Conservation (phyloP, 352 stramenopile species). For the Globisporangium middletonii region DNA sequence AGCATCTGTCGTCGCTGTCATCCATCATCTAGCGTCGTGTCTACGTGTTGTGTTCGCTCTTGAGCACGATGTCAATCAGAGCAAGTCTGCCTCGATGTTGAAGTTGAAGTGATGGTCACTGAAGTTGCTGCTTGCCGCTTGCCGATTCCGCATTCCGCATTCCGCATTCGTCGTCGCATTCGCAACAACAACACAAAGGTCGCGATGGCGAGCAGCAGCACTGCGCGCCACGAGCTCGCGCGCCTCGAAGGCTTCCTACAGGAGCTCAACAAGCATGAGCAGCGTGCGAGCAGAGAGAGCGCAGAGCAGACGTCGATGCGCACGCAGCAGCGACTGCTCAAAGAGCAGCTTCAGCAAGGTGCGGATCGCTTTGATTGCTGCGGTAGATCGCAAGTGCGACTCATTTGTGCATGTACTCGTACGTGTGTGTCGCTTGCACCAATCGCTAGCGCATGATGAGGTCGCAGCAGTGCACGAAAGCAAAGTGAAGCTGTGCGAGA, state of each 20-base stretch:
- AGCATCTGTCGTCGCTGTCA: not conserved
- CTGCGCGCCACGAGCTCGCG: conserved; percentile 20
- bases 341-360: conserved; percentile 49
- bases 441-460: conserved; percentile 47
- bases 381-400: not conserved
- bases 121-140: conserved; percentile 12
- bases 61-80: not conserved
- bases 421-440: not conserved
- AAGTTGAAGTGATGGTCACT: conserved; percentile 9
- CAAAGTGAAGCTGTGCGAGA: conserved; percentile 48
- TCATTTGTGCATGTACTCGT: not conserved
- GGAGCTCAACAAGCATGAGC: conserved; percentile 42
- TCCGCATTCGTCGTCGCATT: not conserved
- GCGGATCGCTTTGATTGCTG: not conserved
- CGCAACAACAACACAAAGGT: not conserved
- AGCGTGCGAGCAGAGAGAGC: conserved; percentile 35
- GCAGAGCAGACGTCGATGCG: conserved; percentile 36
- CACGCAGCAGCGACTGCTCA: conserved; percentile 47
- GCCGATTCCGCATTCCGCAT: not conserved
- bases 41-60: not conserved
- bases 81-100: not conserved
- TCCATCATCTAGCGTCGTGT: not conserved
- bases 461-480: conserved; percentile 31
- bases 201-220: conserved; percentile 1
- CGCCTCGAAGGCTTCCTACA: conserved; percentile 54